A percentile compares a stretch with the other conserved stretches of the same genome.
Evolutionary conservation across 495 filamentous ascomycete genomes (phyloP).

Genomic region (Hypomontagnella monticulosa): DNA sequence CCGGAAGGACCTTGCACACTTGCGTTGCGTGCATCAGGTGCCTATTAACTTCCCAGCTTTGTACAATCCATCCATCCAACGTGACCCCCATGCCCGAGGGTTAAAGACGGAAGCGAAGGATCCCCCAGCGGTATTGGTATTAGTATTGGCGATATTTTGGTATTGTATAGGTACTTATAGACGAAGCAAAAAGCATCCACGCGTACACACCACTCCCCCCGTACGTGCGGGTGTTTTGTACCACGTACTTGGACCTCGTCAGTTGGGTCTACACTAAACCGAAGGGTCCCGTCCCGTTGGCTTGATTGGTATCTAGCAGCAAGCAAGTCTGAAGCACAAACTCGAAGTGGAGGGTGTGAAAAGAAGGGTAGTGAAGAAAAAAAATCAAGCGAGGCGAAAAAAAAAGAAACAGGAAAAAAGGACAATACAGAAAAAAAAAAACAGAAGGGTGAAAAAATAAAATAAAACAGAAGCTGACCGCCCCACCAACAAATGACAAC

Average conservation of each 20-base stretch:
- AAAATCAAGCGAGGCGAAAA: not conserved
- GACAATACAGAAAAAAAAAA: not conserved
- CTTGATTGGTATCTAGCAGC: slow-evolving; percentile 36
- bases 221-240: slow-evolving; percentile 35
- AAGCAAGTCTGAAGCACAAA: slow-evolving; percentile 40
- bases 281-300: slow-evolving; percentile 20
- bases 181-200: slow-evolving; percentile 35
- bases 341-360: slow-evolving; percentile 26
- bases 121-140: not conserved
- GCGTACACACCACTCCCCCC: slow-evolving; percentile 30
- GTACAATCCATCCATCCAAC: slow-evolving; percentile 46
- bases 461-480: slow-evolving; percentile 29
- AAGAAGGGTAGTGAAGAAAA: not conserved
- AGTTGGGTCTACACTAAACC: slow-evolving; percentile 32
- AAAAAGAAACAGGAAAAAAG: slow-evolving; percentile 3
- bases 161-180: slow-evolving; percentile 40
- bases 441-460: not conserved
- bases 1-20: slow-evolving; percentile 45
- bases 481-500: slow-evolving; percentile 27
- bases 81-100: slow-evolving; percentile 44
- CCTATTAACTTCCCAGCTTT: slow-evolving; percentile 43
- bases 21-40: slow-evolving; percentile 49
- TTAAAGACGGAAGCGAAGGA: slow-evolving; percentile 33
- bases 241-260: slow-evolving; percentile 31
- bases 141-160: not conserved